Percentiles rank a stretch among this genome's conserved stretches.
Evolutionary conservation across 2,329 filamentous ascomycete genomes (phyloP).

Genomic region (Fusarium subtropicale): DNA sequence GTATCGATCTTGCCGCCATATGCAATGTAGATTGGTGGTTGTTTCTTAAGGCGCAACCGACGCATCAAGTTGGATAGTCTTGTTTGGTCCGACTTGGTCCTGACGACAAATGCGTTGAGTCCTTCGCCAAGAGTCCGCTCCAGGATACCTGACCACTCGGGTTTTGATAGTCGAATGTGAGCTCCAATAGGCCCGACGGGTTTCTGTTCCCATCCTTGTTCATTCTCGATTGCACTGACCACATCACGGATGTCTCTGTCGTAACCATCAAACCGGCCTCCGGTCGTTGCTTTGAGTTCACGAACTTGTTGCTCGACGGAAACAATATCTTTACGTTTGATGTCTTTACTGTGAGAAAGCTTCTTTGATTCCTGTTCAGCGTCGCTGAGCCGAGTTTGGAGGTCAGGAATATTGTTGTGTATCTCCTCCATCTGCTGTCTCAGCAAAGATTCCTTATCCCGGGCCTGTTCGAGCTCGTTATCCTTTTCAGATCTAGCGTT

Average conservation of each 20-base stretch:
- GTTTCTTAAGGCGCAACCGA: slow-evolving; percentile 64
- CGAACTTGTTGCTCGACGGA: slow-evolving; percentile 58
- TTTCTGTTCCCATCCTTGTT: slow-evolving; percentile 73
- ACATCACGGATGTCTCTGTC: slow-evolving; percentile 71
- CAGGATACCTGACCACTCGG: slow-evolving; percentile 84
- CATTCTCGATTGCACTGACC: slow-evolving; percentile 75
- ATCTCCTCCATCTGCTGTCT: slow-evolving; percentile 46
- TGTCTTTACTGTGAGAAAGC: slow-evolving; percentile 49
- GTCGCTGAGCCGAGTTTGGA: slow-evolving; percentile 51
- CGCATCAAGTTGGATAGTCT: slow-evolving; percentile 75
- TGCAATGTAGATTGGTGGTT: slow-evolving; percentile 55
- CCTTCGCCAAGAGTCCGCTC: slow-evolving; percentile 79
- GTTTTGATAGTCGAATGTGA: slow-evolving; percentile 79
- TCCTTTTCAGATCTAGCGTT: slow-evolving; percentile 73
- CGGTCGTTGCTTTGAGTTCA: slow-evolving; percentile 67
- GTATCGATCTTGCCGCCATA: slow-evolving; percentile 54
- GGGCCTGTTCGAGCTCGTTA: slow-evolving; percentile 59
- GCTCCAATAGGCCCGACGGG: slow-evolving; percentile 88
- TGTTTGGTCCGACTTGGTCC: slow-evolving; percentile 79
- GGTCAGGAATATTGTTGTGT: slow-evolving; percentile 48
- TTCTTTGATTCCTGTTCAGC: slow-evolving; percentile 49
- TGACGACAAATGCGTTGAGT: slow-evolving; percentile 84
- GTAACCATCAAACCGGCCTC: slow-evolving; percentile 73
- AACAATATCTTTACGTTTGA: slow-evolving; percentile 66
- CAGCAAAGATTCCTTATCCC: slow-evolving; percentile 44